Percentiles rank a stretch among this genome's conserved stretches.
phyloP scores from a whole-genome alignment of 2,329 filamentous ascomycete genomes.

The Cytospora chrysosperma region DNA sequence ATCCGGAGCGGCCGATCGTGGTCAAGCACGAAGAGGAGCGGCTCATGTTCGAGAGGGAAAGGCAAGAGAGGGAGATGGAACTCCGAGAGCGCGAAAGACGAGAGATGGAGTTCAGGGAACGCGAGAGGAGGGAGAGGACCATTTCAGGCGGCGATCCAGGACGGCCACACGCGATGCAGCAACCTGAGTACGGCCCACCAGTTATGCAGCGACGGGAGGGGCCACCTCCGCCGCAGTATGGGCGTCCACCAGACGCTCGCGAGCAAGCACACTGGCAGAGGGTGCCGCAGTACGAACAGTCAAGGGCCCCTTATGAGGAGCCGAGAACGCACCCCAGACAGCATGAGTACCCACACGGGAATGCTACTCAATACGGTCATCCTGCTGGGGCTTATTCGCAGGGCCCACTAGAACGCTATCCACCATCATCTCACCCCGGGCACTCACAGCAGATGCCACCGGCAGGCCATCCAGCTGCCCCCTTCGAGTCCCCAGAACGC shows the following conservation, averaged over 20 bases:
- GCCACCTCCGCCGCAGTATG: constrained; percentile 41
- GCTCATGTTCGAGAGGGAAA: constrained; percentile 45
- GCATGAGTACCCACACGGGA: constrained; percentile 48
- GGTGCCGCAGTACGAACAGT: constrained; percentile 41
- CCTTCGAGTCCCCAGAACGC: constrained; percentile 53
- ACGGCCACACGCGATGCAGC: constrained; percentile 44
- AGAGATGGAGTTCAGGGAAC: constrained; percentile 32
- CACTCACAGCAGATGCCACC: constrained; percentile 37
- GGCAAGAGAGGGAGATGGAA: constrained; percentile 41
- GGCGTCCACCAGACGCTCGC: constrained; percentile 42
- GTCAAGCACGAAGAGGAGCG: constrained; percentile 55
- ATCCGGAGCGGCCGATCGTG: constrained; percentile 47
- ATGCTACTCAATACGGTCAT: constrained; percentile 40
- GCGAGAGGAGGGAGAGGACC: constrained; percentile 42
- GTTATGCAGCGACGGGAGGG: constrained; percentile 31
- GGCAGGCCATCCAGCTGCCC: constrained; percentile 32
- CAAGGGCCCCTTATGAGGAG: constrained; percentile 42
- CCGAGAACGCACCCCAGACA: constrained; percentile 41
- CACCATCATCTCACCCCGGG: constrained; percentile 33
- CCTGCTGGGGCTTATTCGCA: constrained; percentile 38
- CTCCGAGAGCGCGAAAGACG: constrained; percentile 33
- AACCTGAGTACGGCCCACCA: constrained; percentile 41
- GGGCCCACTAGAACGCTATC: constrained; percentile 41
- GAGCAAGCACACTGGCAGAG: constrained; percentile 40
- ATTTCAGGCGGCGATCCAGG: constrained; percentile 50